Percentiles rank a stretch among this genome's conserved stretches.
Evolutionary conservation across 345 rosid species (phyloP).

Genomic region (Eucalyptus regnans): DNA sequence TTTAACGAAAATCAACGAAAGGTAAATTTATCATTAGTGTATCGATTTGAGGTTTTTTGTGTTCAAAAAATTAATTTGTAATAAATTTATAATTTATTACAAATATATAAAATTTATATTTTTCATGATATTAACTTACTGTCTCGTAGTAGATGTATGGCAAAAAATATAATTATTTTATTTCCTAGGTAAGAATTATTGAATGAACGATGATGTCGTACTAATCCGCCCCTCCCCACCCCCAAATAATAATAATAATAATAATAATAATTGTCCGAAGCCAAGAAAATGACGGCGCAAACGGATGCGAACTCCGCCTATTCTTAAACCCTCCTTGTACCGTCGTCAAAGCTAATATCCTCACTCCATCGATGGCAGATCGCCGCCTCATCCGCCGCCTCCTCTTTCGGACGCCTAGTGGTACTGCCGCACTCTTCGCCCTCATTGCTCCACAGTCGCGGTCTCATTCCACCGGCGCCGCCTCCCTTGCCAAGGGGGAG

Average conservation of each 20-base stretch:
- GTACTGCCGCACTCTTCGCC: background rate
- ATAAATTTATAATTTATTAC: no score
- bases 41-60: no score
- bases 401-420: background rate
- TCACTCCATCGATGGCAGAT: background rate
- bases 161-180: no score
- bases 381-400: slow-evolving; percentile 16
- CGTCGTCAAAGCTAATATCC: background rate
- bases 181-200: no score
- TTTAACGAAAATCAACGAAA: no score
- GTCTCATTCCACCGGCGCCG: background rate
- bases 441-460: background rate
- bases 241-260: background rate
- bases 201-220: no score
- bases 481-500: background rate
- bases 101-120: no score
- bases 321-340: background rate
- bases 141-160: no score
- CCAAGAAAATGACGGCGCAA: background rate
- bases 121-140: no score
- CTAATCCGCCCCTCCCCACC: no score
- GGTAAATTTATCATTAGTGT: no score
- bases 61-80: no score
- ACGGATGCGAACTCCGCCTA: background rate
- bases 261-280: background rate